phyloP scores from a whole-genome alignment of 768 basidiomycete species.

The Collybia mongolica region DNA sequence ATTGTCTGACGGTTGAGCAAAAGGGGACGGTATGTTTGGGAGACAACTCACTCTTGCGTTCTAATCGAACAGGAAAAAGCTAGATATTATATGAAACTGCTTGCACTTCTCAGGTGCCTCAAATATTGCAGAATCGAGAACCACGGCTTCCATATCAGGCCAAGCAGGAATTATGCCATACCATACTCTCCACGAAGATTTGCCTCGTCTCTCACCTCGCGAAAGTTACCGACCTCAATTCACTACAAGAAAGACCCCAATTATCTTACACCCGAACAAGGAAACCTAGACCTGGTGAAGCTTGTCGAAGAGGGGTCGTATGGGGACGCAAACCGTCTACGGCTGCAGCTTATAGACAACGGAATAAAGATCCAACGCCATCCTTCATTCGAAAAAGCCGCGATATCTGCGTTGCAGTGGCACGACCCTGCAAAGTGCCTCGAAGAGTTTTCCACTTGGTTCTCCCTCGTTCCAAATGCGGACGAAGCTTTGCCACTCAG shows the following conservation, averaged over 20 bases:
- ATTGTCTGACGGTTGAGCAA: no score
- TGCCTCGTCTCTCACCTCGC: no score
- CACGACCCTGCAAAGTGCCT: constrained; percentile 4
- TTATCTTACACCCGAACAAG: background rate
- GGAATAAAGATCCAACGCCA: constrained; percentile 12
- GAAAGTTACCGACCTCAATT: no score
- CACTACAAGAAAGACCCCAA: no score
- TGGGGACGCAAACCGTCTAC: constrained; percentile 18
- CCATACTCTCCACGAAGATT: no score
- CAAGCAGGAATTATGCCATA: background rate
- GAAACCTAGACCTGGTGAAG: constrained; percentile 9
- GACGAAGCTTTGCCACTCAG: background rate
- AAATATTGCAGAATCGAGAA: no score
- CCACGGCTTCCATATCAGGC: no score
- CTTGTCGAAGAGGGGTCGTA: constrained; percentile 12
- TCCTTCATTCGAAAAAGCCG: constrained; percentile 15
- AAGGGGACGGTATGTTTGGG: no score
- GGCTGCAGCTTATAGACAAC: constrained; percentile 7
- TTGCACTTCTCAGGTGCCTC: no score
- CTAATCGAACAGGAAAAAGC: no score
- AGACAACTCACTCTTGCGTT: no score
- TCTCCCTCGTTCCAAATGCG: constrained; percentile 16
- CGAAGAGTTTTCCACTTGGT: constrained; percentile 13
- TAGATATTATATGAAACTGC: no score
- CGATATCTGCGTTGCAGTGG: constrained; percentile 13